Base-by-base conservation (phyloP, 257 asterid species). In the Craterostigma plantagineum region DNA sequence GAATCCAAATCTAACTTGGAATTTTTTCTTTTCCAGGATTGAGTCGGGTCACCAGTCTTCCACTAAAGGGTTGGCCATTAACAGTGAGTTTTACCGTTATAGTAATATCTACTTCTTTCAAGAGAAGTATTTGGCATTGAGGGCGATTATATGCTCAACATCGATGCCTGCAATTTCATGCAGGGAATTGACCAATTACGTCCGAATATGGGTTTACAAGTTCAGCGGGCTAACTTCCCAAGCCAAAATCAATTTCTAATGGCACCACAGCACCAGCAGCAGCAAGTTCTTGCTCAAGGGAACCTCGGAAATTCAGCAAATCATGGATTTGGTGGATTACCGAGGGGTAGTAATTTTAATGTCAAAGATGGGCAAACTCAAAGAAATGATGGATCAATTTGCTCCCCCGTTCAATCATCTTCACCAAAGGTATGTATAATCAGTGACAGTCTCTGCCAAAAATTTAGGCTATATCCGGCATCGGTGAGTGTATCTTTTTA, bases 61-160 rank as follows among this genome's bases (percentile, higher is more conserved):
- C 99, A 42, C 64, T 91, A 64, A 84, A 91, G 82, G 99, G 99
- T 41, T 91, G 96, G 99, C 96, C 99, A 17, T 54, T 83, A 57
- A 91, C 99, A 8, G 99, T 91, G 69, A 77, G 96, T 69, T 56
- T 42, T 35, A 33, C 45, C 38, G 55, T 52, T 63, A 50, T 53
- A 48, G 30, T 56, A 23, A 6, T 2, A 2, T 23, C 30, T 23
- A 23, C 30, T 23, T 23, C 30, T 23, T 6, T 23, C 2, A 23
- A 23, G 30, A 23, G 30, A 23, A 23, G 30, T 2, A 23, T 23
- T 23, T 23, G 30, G 6, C 30, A 23, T 6, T 23, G 30, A 23
- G 30, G 30, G 30, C 30, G 6, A 6, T 23, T 2, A 23, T 23
- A 23, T 23, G 30, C 6, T 23, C 30, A n/a, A n/a, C n/a, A n/a